phyloP scores from a whole-genome alignment of 2,329 filamentous ascomycete genomes.

The Colletotrichum neosansevieriae region DNA sequence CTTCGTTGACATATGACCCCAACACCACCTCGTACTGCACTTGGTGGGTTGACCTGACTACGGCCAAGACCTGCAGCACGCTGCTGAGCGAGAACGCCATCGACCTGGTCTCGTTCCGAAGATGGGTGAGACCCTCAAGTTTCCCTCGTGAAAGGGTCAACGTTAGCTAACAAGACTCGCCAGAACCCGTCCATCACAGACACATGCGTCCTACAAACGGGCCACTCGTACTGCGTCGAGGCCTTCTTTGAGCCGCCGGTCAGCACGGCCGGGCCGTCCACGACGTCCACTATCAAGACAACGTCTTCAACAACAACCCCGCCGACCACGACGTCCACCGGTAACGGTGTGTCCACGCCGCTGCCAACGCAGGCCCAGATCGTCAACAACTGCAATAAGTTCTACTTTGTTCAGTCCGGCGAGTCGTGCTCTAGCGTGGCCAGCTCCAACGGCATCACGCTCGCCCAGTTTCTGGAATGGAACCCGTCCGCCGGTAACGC shows the following conservation, averaged over 20 bases:
- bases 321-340: background rate
- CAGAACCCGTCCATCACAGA: conserved; percentile 36
- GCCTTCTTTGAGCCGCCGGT: conserved; percentile 13
- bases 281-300: background rate
- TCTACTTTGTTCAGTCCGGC: conserved; percentile 24
- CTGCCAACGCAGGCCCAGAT: background rate
- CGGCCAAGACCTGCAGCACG: background rate
- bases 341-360: background rate
- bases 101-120: background rate
- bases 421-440: conserved; percentile 14
- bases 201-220: conserved; percentile 18
- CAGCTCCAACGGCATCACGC: background rate
- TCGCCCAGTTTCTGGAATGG: conserved; percentile 22
- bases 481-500: conserved; percentile 25
- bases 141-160: background rate
- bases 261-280: conserved; percentile 2
- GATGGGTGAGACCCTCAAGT: background rate
- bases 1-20: background rate
- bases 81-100: background rate
- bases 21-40: conserved; percentile 6
- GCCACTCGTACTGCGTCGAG: conserved; percentile 37
- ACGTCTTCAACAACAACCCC: background rate
- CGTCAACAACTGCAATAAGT: conserved; percentile 37
- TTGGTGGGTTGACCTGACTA: background rate
- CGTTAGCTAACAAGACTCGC: background rate